Conservation (phyloP, 1,284 basidiomycete species). For the Xerocomus tenax region DNA sequence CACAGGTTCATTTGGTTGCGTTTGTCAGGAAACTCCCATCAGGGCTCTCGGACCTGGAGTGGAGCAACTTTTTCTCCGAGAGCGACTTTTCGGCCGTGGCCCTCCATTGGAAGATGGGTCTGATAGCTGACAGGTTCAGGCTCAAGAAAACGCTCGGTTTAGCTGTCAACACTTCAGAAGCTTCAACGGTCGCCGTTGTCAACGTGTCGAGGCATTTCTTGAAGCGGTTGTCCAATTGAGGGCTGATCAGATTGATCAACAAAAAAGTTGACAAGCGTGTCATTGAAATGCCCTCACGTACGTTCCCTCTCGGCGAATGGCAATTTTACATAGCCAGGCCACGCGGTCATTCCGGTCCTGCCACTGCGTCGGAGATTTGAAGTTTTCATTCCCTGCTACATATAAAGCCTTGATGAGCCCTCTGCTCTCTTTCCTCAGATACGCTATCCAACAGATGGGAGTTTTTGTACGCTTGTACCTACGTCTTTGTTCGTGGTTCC, state of each 20-base stretch:
- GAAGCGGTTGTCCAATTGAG: not conserved
- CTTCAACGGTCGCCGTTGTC: not conserved
- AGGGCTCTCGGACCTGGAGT: not conserved
- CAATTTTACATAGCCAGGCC: slow-evolving; percentile 20
- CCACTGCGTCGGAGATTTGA: slow-evolving; percentile 25
- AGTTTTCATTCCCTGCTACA: slow-evolving; percentile 1
- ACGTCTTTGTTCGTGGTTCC: slow-evolving; percentile 23
- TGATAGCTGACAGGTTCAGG: not conserved
- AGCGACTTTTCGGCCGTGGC: not conserved
- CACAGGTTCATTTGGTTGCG: not conserved
- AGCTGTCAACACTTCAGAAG: not conserved
- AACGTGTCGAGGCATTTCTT: not conserved
- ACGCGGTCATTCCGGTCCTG: slow-evolving; percentile 19
- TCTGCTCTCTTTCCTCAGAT: slow-evolving; percentile 10
- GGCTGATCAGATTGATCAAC: slow-evolving; percentile 12
- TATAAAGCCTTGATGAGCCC: slow-evolving; percentile 20
- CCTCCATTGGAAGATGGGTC: not conserved
- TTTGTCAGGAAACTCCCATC: not conserved
- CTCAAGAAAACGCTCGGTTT: not conserved
- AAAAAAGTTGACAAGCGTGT: not conserved
- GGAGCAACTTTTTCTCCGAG: not conserved
- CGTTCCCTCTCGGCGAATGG: slow-evolving; percentile 17
- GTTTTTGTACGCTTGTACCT: slow-evolving; percentile 27
- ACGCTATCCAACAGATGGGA: slow-evolving; percentile 31
- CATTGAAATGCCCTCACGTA: slow-evolving; percentile 5